These are phyloP conservation scores for Babjeviella inositovora DNA, from an alignment of 805 yeast species.

Conservation along the genomic window DNA sequence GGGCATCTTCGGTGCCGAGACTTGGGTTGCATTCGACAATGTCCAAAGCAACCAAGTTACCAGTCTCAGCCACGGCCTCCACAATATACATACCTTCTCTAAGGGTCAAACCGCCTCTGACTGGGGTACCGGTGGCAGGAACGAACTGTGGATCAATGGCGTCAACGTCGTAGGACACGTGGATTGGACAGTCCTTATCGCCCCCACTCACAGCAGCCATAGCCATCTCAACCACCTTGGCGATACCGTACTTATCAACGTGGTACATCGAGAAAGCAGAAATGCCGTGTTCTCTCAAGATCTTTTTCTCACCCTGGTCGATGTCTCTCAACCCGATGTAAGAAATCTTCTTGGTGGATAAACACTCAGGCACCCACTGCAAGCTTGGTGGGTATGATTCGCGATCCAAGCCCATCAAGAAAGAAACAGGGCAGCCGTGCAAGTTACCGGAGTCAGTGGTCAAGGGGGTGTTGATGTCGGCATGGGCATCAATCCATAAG, in stretches of 20 bases:
- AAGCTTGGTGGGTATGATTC: conserved; percentile 59
- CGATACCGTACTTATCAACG: conserved; percentile 86
- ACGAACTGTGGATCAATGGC: conserved; percentile 91
- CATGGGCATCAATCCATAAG: conserved; percentile 96
- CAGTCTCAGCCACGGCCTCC: conserved; percentile 84
- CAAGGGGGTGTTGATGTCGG: conserved; percentile 83
- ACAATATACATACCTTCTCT: conserved; percentile 89
- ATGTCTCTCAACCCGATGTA: conserved; percentile 93
- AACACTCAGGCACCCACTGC: conserved; percentile 61
- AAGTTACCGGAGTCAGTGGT: conserved; percentile 80
- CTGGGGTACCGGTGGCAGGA: conserved; percentile 97
- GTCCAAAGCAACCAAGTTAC: conserved; percentile 77
- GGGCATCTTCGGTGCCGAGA: conserved; percentile 62
- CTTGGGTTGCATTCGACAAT: conserved; percentile 90
- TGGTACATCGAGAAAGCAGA: conserved; percentile 92
- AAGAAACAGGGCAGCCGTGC: conserved; percentile 94
- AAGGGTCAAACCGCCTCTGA: conserved; percentile 86
- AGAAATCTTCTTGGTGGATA: conserved; percentile 59
- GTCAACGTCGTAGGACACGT: conserved; percentile 89
- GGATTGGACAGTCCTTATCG: conserved; percentile 52
- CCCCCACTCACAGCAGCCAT: conserved; percentile 62
- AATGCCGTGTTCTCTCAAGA: conserved; percentile 54
- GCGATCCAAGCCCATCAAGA: conserved; percentile 66
- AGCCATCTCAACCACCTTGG: conserved; percentile 85
- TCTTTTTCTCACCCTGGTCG: conserved; percentile 70